Percentiles rank a stretch among this genome's conserved stretches.
Conservation (phyloP, 495 filamentous ascomycete species). For the Penicillium antarcticum region DNA sequence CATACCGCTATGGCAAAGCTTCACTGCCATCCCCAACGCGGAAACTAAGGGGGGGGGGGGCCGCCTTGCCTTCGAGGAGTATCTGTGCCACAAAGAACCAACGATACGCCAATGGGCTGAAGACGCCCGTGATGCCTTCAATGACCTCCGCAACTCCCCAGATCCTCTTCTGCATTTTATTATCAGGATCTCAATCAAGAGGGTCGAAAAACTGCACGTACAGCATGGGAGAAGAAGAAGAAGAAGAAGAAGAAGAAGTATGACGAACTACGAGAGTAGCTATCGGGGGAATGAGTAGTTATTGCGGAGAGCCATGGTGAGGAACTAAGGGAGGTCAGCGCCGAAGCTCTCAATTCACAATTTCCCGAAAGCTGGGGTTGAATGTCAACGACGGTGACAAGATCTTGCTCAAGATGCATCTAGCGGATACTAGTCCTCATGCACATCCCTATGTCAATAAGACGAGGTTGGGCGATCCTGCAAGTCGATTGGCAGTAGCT, state of each 20-base stretch:
- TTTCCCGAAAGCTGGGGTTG: constrained; percentile 1
- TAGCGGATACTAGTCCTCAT: not conserved
- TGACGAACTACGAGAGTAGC: not conserved
- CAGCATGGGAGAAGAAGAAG: constrained; percentile 1
- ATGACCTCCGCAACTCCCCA: not conserved
- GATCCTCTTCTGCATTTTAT: not conserved
- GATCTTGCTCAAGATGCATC: not conserved
- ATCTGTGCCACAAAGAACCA: not conserved
- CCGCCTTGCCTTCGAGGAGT: not conserved
- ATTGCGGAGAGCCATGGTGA: not conserved
- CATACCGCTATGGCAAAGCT: constrained; percentile 12
- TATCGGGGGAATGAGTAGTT: not conserved
- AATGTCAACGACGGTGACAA: not conserved
- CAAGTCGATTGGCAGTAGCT: constrained; percentile 8
- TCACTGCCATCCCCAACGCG: constrained; percentile 1
- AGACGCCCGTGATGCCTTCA: not conserved
- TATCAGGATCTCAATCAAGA: not conserved
- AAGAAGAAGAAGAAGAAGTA: constrained; percentile 2
- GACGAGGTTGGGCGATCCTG: constrained; percentile 2
- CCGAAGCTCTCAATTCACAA: constrained; percentile 1
- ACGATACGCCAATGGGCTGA: not conserved
- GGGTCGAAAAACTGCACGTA: not conserved
- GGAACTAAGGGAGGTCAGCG: not conserved
- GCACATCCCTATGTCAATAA: constrained; percentile 1
- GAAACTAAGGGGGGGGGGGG: not conserved